phyloP scores from a whole-genome alignment of 495 filamentous ascomycete species.

The Poronia punctata region DNA sequence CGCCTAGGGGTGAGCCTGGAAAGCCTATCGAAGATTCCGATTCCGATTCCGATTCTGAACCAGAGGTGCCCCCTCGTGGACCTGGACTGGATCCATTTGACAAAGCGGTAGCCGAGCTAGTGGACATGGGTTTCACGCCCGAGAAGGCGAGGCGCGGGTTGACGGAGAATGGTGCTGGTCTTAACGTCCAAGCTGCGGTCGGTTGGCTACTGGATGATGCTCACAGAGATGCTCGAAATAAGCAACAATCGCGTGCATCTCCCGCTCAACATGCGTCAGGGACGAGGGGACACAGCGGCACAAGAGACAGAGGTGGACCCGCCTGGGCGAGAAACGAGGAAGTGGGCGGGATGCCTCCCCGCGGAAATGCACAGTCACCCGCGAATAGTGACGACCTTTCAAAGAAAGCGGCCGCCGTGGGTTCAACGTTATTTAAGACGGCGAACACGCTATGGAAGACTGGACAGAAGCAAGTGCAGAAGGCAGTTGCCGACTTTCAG shows the following conservation, averaged over 20 bases:
- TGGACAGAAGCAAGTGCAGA: constrained; percentile 88
- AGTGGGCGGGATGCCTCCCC: constrained; percentile 34
- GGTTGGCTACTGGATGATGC: constrained; percentile 87
- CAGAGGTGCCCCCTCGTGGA: constrained; percentile 19
- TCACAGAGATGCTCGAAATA: constrained; percentile 56
- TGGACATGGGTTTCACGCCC: constrained; percentile 90
- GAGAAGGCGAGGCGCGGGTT: constrained; percentile 75
- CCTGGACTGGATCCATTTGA: constrained; percentile 57
- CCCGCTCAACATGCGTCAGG: constrained; percentile 6
- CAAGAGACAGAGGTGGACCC: constrained; percentile 25
- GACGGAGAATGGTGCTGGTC: constrained; percentile 66
- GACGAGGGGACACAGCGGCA: constrained; percentile 25
- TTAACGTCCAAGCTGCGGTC: constrained; percentile 81
- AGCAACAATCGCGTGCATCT: constrained; percentile 18
- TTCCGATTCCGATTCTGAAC: constrained; percentile 36
- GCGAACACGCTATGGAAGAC: constrained; percentile 92
- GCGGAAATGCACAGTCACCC: constrained; percentile 50
- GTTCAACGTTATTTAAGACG: constrained; percentile 82
- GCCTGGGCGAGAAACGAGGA: constrained; percentile 32
- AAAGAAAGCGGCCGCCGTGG: constrained; percentile 73
- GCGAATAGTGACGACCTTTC: constrained; percentile 66
- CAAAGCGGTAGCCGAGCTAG: constrained; percentile 76
- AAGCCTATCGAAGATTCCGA: constrained; percentile 36
- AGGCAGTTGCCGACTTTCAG: constrained; percentile 87
- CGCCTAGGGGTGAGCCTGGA: constrained; percentile 38